Percentiles rank a stretch among this genome's conserved stretches.
These are phyloP conservation scores for Pterula multifida DNA, from an alignment of 1,284 basidiomycete species.

Conservation along the genomic window DNA sequence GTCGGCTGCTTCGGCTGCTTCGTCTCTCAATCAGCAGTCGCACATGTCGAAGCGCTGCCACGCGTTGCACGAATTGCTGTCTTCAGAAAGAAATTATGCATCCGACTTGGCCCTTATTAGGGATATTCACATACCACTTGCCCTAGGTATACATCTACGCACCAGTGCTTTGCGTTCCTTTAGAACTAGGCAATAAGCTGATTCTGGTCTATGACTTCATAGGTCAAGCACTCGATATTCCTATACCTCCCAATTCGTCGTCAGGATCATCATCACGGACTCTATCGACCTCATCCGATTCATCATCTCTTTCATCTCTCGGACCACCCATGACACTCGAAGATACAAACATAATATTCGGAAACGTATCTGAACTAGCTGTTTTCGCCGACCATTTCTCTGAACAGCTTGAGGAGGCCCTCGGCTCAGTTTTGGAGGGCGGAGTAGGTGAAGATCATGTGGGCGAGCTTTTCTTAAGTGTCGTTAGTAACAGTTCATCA, in stretches of 20 bases:
- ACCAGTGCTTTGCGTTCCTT: not conserved
- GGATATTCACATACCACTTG: conserved; percentile 74
- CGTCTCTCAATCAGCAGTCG: not conserved
- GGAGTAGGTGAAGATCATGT: conserved; percentile 58
- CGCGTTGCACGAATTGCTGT: conserved; percentile 73
- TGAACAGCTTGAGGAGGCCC: conserved; percentile 41
- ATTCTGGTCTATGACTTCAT: not conserved
- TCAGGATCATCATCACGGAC: conserved; percentile 39
- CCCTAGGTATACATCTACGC: conserved; percentile 34
- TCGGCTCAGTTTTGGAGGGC: conserved; percentile 40
- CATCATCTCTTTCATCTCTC: conserved; percentile 28
- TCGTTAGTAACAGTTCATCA: conserved; percentile 31
- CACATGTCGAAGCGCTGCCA: conserved; percentile 64
- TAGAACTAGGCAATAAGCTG: no score
- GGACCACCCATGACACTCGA: conserved; percentile 50
- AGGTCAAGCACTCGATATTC: conserved; percentile 30
- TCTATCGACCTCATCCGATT: conserved; percentile 39
- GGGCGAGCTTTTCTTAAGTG: conserved; percentile 66
- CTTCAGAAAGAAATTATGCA: conserved; percentile 81
- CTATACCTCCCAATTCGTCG: conserved; percentile 18
- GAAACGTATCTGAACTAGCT: conserved; percentile 69
- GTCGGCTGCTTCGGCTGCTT: not conserved
- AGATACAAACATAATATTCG: conserved; percentile 68
- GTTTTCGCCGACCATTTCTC: conserved; percentile 58
- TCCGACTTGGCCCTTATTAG: conserved; percentile 78